Evolutionary conservation across 352 stramenopile species (phyloP).

Genomic region (Globisporangium barbulae): DNA sequence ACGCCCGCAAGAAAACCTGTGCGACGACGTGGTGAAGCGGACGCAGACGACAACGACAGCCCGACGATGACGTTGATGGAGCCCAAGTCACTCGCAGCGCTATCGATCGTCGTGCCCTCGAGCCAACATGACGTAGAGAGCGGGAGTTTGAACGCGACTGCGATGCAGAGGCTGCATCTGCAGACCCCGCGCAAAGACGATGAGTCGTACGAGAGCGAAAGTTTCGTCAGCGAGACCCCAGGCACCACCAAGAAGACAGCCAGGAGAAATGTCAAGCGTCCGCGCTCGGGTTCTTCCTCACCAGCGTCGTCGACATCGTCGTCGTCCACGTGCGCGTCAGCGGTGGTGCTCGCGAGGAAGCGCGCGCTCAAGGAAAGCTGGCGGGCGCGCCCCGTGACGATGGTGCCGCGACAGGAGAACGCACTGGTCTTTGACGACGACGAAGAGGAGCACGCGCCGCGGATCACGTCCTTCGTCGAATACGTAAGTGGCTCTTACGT

Average conservation of each 20-base stretch:
- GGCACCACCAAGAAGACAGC: neutral
- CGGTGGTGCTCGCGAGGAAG: constrained; percentile 14
- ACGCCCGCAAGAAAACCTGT: neutral
- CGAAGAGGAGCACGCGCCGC: constrained; percentile 9
- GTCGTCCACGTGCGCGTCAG: constrained; percentile 12
- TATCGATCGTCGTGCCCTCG: constrained; percentile 16
- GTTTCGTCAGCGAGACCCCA: constrained; percentile 9
- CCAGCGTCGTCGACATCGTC: constrained; percentile 11
- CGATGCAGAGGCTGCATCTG: constrained; percentile 19
- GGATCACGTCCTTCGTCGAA: constrained; percentile 18
- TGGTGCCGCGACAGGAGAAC: neutral
- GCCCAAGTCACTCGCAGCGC: constrained; percentile 5
- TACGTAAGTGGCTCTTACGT: constrained; percentile 12
- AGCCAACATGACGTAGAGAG: constrained; percentile 1
- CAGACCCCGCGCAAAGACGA: constrained; percentile 13
- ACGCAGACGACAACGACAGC: constrained; percentile 3
- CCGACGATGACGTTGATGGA: constrained; percentile 11
- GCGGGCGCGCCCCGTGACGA: neutral
- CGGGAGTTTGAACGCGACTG: constrained; percentile 2
- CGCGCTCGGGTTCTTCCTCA: constrained; percentile 7
- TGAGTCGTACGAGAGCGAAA: neutral
- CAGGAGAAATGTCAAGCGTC: constrained; percentile 1
- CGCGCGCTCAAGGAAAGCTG: constrained; percentile 13
- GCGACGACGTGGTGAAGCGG: neutral
- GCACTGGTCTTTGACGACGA: neutral